phyloP scores from a whole-genome alignment of 257 asterid genomes.

The Misopates orontium region DNA sequence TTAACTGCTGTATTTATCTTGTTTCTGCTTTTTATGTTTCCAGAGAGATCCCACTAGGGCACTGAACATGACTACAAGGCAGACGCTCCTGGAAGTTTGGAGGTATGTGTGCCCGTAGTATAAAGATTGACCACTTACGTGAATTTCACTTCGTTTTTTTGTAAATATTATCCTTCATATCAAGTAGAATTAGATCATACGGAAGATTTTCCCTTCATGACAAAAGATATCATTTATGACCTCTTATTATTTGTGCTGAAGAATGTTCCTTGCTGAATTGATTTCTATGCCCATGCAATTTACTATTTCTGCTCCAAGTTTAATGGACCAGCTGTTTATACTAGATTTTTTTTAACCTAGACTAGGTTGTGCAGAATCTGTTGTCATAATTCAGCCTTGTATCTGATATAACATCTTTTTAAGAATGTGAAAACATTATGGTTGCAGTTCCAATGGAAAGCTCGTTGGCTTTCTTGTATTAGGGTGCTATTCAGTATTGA shows the following conservation, averaged over 20 bases:
- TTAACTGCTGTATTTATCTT: too few relatives aligned
- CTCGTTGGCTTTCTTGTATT: background rate
- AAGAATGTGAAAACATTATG: too few relatives aligned
- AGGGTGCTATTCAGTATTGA: too few relatives aligned
- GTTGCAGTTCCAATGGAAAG: background rate
- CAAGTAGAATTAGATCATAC: slow-evolving; percentile 15
- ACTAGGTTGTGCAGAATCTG: too few relatives aligned
- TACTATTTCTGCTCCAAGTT: background rate
- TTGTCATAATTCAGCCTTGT: too few relatives aligned
- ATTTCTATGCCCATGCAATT: too few relatives aligned
- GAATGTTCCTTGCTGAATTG: too few relatives aligned
- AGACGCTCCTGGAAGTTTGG: slow-evolving; percentile 79
- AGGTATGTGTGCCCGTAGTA: slow-evolving; percentile 47
- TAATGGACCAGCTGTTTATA: background rate
- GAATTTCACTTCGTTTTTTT: background rate
- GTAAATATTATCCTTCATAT: background rate
- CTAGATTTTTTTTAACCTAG: background rate
- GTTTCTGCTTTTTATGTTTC: slow-evolving; percentile 9
- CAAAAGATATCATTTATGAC: too few relatives aligned
- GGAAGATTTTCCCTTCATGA: too few relatives aligned
- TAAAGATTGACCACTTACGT: background rate
- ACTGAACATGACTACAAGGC: slow-evolving; percentile 85
- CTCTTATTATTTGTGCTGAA: too few relatives aligned
- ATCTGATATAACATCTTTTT: too few relatives aligned
- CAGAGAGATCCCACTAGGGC: slow-evolving; percentile 85